phyloP scores from a whole-genome alignment of 2,329 filamentous ascomycete species.

The Xylariaceae sp. region DNA sequence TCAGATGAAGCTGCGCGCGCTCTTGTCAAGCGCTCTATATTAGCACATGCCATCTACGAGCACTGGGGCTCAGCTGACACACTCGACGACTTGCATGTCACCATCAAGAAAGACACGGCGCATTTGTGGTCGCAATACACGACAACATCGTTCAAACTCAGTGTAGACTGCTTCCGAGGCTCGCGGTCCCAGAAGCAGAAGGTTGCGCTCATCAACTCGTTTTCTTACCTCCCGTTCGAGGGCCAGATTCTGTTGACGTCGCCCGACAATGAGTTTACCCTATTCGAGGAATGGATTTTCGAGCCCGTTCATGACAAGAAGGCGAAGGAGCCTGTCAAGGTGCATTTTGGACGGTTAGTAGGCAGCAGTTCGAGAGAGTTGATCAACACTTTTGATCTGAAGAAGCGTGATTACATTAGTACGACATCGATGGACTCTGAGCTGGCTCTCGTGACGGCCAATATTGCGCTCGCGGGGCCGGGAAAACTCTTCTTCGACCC shows the following conservation, averaged over 20 bases:
- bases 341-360: constrained; percentile 70
- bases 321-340: constrained; percentile 47
- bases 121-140: constrained; percentile 64
- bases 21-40: constrained; percentile 70
- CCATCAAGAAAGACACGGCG: constrained; percentile 54
- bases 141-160: constrained; percentile 71
- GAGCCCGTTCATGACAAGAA: constrained; percentile 44
- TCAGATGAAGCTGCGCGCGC: constrained; percentile 58
- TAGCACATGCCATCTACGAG: constrained; percentile 79
- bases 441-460: constrained; percentile 83
- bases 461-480: constrained; percentile 74
- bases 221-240: constrained; percentile 70
- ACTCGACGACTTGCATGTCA: constrained; percentile 63
- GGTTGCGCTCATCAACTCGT: constrained; percentile 72
- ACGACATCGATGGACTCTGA: constrained; percentile 98
- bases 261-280: constrained; percentile 67
- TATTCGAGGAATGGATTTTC: constrained; percentile 76
- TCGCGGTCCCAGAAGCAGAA: constrained; percentile 60
- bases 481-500: constrained; percentile 91
- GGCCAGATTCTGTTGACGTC: constrained; percentile 73
- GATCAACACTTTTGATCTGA: constrained; percentile 74
- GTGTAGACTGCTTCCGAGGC: constrained; percentile 74
- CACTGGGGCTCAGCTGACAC: constrained; percentile 73
- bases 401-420: constrained; percentile 88
- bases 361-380: constrained; percentile 61